Conservation (phyloP, 345 rosid species). For the Eucalyptus pumila region DNA sequence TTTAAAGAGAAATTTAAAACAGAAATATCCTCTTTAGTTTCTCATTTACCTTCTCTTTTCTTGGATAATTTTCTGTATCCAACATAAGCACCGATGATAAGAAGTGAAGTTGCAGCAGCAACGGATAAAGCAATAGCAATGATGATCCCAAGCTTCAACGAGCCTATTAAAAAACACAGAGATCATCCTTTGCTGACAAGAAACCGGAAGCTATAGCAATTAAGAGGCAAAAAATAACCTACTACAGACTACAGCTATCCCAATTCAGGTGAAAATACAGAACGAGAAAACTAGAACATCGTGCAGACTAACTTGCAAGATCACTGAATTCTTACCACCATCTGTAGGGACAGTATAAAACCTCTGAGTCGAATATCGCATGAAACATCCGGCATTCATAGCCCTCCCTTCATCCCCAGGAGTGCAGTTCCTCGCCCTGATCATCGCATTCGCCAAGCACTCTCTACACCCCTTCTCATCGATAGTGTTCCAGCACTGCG, state of each 20-base stretch:
- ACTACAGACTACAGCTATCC: background rate
- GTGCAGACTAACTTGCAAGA: background rate
- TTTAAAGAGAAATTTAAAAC: background rate
- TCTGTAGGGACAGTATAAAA: background rate
- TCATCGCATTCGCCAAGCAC: conserved; percentile 8
- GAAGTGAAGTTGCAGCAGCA: background rate
- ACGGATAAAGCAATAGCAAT: background rate
- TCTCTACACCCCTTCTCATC: background rate
- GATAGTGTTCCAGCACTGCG: conserved; percentile 18
- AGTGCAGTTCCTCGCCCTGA: background rate
- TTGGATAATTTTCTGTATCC: background rate
- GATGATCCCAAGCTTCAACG: background rate
- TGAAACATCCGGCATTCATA: background rate
- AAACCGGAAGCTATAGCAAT: background rate
- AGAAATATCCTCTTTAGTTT: too few relatives aligned
- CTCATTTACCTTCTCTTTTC: background rate
- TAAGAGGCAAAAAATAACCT: background rate
- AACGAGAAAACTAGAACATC: background rate
- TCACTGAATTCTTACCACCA: background rate
- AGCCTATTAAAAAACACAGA: background rate
- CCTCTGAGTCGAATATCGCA: conserved; percentile 11
- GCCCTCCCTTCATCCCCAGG: conserved; percentile 11
- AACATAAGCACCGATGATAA: background rate
- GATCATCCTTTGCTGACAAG: background rate
- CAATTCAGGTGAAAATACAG: background rate